Evolutionary conservation across 768 basidiomycete species (phyloP).

Genomic region (Nidula microcarpa): DNA sequence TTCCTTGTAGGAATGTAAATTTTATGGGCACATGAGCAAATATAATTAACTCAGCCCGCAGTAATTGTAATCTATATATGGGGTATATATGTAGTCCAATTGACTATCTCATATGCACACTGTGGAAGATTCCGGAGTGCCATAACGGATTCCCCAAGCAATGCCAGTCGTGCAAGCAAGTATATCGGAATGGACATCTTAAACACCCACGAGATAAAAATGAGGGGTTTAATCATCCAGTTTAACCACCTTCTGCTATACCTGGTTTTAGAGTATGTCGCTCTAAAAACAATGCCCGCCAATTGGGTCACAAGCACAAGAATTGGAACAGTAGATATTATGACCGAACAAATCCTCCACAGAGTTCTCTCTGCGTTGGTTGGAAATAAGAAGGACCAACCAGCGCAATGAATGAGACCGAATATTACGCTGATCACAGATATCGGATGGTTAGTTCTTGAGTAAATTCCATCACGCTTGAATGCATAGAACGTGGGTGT

Average conservation of each 20-base stretch:
- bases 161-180: slow-evolving; percentile 4
- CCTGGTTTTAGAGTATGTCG: neutral
- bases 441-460: neutral
- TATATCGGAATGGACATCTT: neutral
- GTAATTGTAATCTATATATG: slow-evolving; percentile 7
- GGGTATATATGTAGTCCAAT: slow-evolving; percentile 11
- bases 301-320: neutral
- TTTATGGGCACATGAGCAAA: neutral
- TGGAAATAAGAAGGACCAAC: slow-evolving; percentile 19
- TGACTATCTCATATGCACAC: slow-evolving; percentile 1
- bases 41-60: neutral
- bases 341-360: slow-evolving; percentile 14
- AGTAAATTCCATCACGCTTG: neutral
- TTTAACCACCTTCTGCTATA: neutral
- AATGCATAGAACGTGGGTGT: neutral
- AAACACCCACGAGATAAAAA: neutral
- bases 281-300: too few species aligned
- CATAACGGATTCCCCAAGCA: slow-evolving; percentile 9
- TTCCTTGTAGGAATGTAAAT: neutral
- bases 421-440: neutral
- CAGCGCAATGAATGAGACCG: slow-evolving; percentile 15
- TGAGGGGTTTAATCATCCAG: neutral
- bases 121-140: slow-evolving; percentile 8
- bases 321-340: slow-evolving; percentile 2
- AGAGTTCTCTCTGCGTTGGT: slow-evolving; percentile 5